Conservation (phyloP, 1,139 yeast genomes). For the Starmera stellimalicola region DNA sequence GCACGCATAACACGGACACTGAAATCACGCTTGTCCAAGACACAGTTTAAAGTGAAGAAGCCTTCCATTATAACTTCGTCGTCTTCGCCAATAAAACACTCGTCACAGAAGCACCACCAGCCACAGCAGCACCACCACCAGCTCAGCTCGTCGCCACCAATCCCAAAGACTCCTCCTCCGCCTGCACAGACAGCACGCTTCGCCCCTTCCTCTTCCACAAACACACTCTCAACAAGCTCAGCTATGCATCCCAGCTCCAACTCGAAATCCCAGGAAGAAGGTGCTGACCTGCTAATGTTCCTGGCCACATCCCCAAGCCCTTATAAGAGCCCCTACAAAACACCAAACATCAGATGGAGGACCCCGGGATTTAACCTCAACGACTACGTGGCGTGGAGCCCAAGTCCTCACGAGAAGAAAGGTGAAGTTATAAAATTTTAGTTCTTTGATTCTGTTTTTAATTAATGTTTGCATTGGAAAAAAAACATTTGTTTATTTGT, state of each 20-base stretch:
- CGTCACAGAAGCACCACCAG: conserved; percentile 1
- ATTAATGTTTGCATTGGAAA: background rate
- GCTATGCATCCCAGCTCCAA: background rate
- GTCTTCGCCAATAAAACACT: background rate
- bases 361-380: conserved; percentile 77
- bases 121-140: conserved; percentile 9
- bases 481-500: background rate
- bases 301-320: conserved; percentile 85
- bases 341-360: conserved; percentile 25
- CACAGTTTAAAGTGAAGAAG: conserved; percentile 23
- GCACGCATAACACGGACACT: conserved; percentile 32
- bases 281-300: conserved; percentile 75
- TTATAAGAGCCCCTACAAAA: conserved; percentile 2
- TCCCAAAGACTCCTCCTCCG: conserved; percentile 20
- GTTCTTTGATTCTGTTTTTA: background rate
- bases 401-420: conserved; percentile 1
- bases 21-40: conserved; percentile 27
- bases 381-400: conserved; percentile 47
- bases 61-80: conserved; percentile 1
- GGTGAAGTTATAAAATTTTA: conserved; percentile 1
- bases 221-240: background rate
- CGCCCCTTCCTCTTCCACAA: no score
- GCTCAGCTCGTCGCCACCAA: conserved; percentile 17
- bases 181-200: conserved; percentile 10
- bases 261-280: conserved; percentile 42